Conservation (phyloP, 192 early-diverging fungal species). For the Phycomyces nitens region DNA sequence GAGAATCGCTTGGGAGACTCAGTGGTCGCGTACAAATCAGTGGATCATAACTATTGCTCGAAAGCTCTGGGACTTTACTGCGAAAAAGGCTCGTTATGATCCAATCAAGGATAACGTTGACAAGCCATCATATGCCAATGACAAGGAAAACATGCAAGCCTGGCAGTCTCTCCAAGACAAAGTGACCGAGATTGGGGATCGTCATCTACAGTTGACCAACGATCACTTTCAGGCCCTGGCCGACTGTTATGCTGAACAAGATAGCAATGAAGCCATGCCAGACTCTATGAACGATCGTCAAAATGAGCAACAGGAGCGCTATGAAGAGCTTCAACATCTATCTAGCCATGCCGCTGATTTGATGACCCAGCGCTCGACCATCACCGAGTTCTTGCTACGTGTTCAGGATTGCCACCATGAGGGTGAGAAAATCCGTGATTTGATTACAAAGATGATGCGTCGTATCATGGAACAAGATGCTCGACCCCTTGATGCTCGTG, state of each 20-base stretch:
- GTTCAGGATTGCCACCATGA: slow-evolving; percentile 26
- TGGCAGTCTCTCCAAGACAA: slow-evolving; percentile 21
- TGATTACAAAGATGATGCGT: slow-evolving; percentile 20
- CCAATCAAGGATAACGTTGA: slow-evolving; percentile 18
- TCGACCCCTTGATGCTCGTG: slow-evolving; percentile 4
- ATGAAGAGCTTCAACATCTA: slow-evolving; percentile 11
- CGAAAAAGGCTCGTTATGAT: slow-evolving; percentile 29
- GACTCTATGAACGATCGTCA: slow-evolving; percentile 14
- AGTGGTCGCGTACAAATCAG: slow-evolving; percentile 22
- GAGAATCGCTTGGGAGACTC: slow-evolving; percentile 27
- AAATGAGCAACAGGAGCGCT: slow-evolving; percentile 14
- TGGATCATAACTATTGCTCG: slow-evolving; percentile 24
- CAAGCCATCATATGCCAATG: slow-evolving; percentile 20
- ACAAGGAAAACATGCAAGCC: slow-evolving; percentile 24
- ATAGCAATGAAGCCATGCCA: background rate
- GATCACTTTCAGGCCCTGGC: slow-evolving; percentile 19
- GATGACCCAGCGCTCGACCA: slow-evolving; percentile 22
- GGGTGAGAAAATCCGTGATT: slow-evolving; percentile 30
- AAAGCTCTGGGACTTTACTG: slow-evolving; percentile 35
- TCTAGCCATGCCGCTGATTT: slow-evolving; percentile 20
- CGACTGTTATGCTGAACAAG: slow-evolving; percentile 18
- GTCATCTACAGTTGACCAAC: slow-evolving; percentile 17
- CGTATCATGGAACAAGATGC: slow-evolving; percentile 27
- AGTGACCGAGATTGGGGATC: slow-evolving; percentile 22
- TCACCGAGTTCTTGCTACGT: slow-evolving; percentile 29